Conservation (phyloP, 2,329 filamentous ascomycete genomes). For the Aschersonia sp. region DNA sequence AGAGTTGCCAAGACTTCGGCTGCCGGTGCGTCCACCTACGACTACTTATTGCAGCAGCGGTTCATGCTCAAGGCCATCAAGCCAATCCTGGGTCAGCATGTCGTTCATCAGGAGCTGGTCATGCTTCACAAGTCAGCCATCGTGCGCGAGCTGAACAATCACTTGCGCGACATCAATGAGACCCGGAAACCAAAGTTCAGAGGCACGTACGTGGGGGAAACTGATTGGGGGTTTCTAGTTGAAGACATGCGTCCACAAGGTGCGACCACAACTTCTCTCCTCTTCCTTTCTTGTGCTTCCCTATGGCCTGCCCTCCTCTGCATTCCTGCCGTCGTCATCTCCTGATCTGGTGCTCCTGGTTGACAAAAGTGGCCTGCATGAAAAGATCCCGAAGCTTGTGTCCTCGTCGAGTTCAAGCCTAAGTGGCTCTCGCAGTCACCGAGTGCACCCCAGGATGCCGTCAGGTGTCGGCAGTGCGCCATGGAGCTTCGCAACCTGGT, state of each 20-base stretch:
- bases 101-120: conserved; percentile 23
- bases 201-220: conserved; percentile 34
- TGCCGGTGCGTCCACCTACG: conserved; percentile 16
- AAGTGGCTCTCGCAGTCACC: conserved; percentile 74
- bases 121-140: conserved; percentile 20
- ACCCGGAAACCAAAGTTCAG: conserved; percentile 28
- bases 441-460: conserved; percentile 46
- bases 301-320: too few species aligned
- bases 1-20: conserved; percentile 23
- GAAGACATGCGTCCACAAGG: conserved; percentile 48
- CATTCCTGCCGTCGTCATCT: too few species aligned
- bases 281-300: too few species aligned
- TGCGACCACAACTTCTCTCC: conserved; percentile 6
- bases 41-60: conserved; percentile 22
- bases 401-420: conserved; percentile 62
- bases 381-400: conserved; percentile 14
- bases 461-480: conserved; percentile 64
- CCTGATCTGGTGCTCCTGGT: not conserved
- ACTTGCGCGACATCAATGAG: conserved; percentile 34
- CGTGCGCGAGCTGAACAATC: conserved; percentile 33
- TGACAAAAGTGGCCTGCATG: not conserved
- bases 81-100: conserved; percentile 18
- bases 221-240: conserved; percentile 54
- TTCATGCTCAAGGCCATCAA: conserved; percentile 20
- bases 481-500: conserved; percentile 23